Conservation (phyloP, 345 rosid genomes). For the Rhodomyrtus tomentosa region DNA sequence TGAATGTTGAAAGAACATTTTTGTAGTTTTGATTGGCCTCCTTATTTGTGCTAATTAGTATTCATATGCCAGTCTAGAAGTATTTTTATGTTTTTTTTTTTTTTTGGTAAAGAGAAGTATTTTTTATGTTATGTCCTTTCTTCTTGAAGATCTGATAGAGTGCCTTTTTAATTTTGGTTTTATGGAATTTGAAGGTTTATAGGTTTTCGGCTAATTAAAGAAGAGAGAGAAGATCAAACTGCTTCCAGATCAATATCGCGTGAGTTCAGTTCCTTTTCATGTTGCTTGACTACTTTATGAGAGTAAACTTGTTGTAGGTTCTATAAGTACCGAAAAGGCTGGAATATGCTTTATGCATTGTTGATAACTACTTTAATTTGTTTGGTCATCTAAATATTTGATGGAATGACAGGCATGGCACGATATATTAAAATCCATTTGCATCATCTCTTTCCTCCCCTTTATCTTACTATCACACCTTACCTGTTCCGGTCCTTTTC, state of each 20-base stretch:
- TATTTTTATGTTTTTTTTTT: background rate
- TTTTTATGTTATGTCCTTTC: background rate
- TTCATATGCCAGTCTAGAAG: background rate
- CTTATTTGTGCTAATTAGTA: background rate
- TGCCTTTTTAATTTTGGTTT: background rate
- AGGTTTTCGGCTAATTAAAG: conserved; percentile 52
- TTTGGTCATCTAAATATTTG: background rate
- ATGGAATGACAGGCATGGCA: background rate
- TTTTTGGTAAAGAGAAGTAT: too few relatives aligned
- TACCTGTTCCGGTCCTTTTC: background rate
- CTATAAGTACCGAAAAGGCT: background rate
- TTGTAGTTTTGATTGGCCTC: background rate
- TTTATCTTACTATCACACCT: background rate
- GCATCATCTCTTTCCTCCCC: background rate
- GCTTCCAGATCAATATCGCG: conserved; percentile 19
- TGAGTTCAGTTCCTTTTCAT: conserved; percentile 4
- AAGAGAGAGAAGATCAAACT: conserved; percentile 25
- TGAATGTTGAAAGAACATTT: background rate
- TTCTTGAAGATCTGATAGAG: conserved; percentile 2
- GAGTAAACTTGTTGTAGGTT: background rate
- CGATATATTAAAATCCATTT: background rate
- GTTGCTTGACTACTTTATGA: background rate
- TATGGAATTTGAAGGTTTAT: conserved; percentile 51
- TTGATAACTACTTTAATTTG: background rate
- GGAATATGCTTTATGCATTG: background rate